Evolutionary conservation across 2,329 filamentous ascomycete genomes (phyloP), one percentile per base, ranked within the genome.

Genomic region (Stachybotrys chlorohalonatus): DNA sequence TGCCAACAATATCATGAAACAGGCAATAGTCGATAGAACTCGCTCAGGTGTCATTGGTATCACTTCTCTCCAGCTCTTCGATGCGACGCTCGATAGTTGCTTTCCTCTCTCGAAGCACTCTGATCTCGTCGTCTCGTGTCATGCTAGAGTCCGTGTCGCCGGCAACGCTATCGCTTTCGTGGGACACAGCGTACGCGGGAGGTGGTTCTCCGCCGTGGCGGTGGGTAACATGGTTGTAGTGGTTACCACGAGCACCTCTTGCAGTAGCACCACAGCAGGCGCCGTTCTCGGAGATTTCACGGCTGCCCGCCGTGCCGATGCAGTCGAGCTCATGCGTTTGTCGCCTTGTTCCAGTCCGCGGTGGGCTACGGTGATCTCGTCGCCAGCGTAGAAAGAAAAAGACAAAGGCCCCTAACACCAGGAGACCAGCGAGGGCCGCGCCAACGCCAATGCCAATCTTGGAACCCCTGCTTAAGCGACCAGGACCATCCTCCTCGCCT

Each of bases 401-500:
- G 5, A 63, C 55, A 45, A 62, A 42, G 6, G 57, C 53, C 6
- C 59, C 68, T 15, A 72, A 54, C 9, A 59, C 55, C 13, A 72
- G 51, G 17, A 71, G 47, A 11, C 65, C 62, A 42, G 68, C 68
- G 6, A 64, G 55, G 7, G 62, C 59, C 9, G 68, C 63, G 16
- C 67, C 67, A 36, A 70, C 57, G 15, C 69, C 69, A 48, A 72
- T 71, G 17, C 69, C 70, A 42, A 72, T 67, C 31, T 64, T 64
- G 15, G 66, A 68, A 30, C 70, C 64, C 39, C 71, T 66, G 5
- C 67, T 64, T 1, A 72, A 55, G 11, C 69, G 68, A 5, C 73
- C 59, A 11, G 58, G 57, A 39, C 62, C 62, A 51, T 68, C 69
- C 54, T 74, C 70, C 7, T 59, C 59, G 17, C 36, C 8, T 4